These are phyloP conservation scores for Acanthamoeba sp. DNA, from an alignment of 208 protist genomes.

Conservation along the genomic window DNA sequence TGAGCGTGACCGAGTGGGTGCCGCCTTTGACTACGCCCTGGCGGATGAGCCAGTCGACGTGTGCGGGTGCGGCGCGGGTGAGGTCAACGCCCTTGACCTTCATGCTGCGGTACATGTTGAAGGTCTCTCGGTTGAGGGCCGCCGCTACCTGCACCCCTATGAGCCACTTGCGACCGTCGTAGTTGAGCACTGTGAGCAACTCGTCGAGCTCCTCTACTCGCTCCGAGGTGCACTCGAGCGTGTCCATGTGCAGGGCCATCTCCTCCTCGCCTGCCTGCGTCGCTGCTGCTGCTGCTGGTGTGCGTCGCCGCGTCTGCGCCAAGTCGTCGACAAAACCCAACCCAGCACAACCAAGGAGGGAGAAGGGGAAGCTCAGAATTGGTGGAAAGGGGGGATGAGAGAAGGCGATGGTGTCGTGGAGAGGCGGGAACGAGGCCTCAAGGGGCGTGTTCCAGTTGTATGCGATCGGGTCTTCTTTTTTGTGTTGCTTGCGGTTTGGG, in stretches of 20 bases:
- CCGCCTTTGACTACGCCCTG: not conserved
- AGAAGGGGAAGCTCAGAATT: too few relatives aligned
- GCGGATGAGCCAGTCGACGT: slow-evolving; percentile 40
- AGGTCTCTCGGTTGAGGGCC: slow-evolving; percentile 60
- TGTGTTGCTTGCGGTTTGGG: too few relatives aligned
- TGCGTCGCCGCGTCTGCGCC: not conserved
- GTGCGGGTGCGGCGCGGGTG: slow-evolving; percentile 9
- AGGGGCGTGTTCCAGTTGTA: too few relatives aligned
- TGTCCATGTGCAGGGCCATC: not conserved
- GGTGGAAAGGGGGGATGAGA: too few relatives aligned
- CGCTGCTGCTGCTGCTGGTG: not conserved
- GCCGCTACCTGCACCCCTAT: slow-evolving; percentile 60
- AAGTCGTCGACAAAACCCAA: not conserved
- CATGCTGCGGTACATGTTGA: slow-evolving; percentile 75
- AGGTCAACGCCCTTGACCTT: slow-evolving; percentile 58
- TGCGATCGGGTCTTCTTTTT: too few relatives aligned
- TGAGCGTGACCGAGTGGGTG: slow-evolving; percentile 66
- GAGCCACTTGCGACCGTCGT: slow-evolving; percentile 2
- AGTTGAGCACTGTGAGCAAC: not conserved
- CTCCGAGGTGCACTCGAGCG: not conserved
- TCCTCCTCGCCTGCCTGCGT: not conserved
- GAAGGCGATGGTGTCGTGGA: too few relatives aligned
- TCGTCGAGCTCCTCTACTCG: not conserved
- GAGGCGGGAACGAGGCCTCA: too few relatives aligned
- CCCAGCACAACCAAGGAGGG: too few relatives aligned